Base-by-base conservation (phyloP, 148 eudicot genomes). In the Euryodendron excelsum region DNA sequence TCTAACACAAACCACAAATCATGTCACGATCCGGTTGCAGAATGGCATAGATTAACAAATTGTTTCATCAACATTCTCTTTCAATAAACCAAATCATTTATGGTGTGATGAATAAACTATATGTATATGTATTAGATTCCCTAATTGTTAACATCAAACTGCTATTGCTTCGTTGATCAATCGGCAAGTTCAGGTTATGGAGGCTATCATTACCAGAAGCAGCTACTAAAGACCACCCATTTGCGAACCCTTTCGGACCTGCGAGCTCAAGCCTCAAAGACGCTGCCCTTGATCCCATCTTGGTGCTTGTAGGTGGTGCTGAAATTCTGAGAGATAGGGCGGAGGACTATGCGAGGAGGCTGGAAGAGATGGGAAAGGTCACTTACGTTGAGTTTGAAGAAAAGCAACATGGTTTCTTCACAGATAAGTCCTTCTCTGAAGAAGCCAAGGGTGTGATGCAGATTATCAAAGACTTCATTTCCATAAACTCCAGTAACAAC, bases 241-340 rank as follows among this genome's bases (percentile, higher is more conserved):
- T 80, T 1, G 91, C 91, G 7, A 90, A 91, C 81, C 96, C 96
- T 31, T 88, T 90, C 78, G 91, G 91, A 36, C 88, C 90, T 0
- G 17, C 5, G 1, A 85, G 88, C 76, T 88, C 85, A 28, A 82
- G n/a, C 69, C 82, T 91, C 0, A 84, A 90, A 58, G 4, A 3
- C 15, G 73, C 74, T 8, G n/a, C 23, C 13, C 88, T 90, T 4
- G 91, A 87, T 30, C 93, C 90, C 8, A 88, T 91, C 28, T 47
- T 88, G 10, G 86, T 91, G 7, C 53, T 90, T 0, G 91, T 78
- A 0, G 93, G 96, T 10, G 88, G 80, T 3, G 77, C 63, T 25
- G 96, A 91, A 61, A 62, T 90, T 17, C 62, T 91, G 83, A 91
- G 81, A 78, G 93, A 91, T 17, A 84, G 93, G 33, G 84, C 84